These are phyloP conservation scores for Hypoxylon sp. DNA, from an alignment of 2,329 filamentous ascomycete species.

Conservation along the genomic window DNA sequence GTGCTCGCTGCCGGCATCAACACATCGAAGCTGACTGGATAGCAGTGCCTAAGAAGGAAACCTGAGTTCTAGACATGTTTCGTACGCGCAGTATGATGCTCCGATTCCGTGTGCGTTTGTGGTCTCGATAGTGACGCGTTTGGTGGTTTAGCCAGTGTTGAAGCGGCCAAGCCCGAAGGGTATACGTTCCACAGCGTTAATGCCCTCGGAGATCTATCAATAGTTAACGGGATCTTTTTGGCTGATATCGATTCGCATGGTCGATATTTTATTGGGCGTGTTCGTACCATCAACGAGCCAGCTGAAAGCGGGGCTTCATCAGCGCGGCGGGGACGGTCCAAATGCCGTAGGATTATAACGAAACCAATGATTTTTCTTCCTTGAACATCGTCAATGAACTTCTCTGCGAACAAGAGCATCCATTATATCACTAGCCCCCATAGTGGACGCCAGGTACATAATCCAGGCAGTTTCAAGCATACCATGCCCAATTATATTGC, in stretches of 20 bases:
- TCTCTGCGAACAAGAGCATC: neutral
- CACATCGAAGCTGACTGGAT: constrained; percentile 25
- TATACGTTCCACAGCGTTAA: neutral
- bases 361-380: neutral
- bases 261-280: neutral
- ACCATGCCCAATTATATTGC: neutral
- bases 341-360: neutral
- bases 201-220: neutral
- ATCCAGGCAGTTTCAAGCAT: neutral
- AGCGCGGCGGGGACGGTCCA: neutral
- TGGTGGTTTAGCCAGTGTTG: neutral
- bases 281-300: neutral
- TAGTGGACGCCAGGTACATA: neutral
- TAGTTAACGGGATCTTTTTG: neutral
- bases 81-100: neutral
- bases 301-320: neutral
- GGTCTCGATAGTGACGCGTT: neutral
- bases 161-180: neutral
- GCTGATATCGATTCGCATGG: neutral
- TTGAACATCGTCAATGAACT: neutral
- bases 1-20: neutral
- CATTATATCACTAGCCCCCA: neutral
- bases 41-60: constrained; percentile 47
- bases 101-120: neutral
- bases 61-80: constrained; percentile 8